Evolutionary conservation across 2,329 filamentous ascomycete species (phyloP), one percentile per base, ranked within the genome.

Genomic region (Colletotrichum tamarilloi): DNA sequence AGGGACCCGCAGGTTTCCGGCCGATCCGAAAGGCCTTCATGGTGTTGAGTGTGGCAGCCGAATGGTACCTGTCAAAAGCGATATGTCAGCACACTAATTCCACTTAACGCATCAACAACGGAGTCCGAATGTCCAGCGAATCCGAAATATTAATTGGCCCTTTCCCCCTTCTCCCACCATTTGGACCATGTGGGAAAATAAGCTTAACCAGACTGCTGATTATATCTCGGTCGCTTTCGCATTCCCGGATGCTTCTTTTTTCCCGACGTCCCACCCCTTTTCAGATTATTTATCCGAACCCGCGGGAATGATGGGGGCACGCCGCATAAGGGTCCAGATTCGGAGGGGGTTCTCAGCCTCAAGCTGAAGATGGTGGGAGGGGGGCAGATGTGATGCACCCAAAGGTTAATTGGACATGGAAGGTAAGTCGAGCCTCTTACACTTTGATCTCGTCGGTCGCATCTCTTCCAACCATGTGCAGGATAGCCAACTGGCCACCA

Each of bases 1-100:
- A 92, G 49, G 85, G 85, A 74, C 87, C 85, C 67, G 82, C 78
- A 59, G 88, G 83, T 78, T 85, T 87, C 77, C 86, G 87, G 76
- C 90, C 90, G 76, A 92, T 90, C 76, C 88, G 88, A 81, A 87
- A 91, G 76, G 86, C 85, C 79, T 86, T 88, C 89, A 92, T 91
- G 63, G 86, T 87, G 62, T 84, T 83, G 35, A 91, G 79, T 16
- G 89, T 89, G 67, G 84, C 81, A 53, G 83, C 81, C 52, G 85
- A 87, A 78, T 92, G 90, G 80, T 90, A 92, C 75, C 90, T 92
- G 82, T 70, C 78, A 76, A 58, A 58, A 62, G 72, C 56, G 58
- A 74, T 75, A 68, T 76, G 77, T 82, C 76, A 81, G 79, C 77
- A 77, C 59, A 62, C 71, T 70, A 71, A 73, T 73, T 66, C 71